Evolutionary conservation across 2,329 filamentous ascomycete species (phyloP), one percentile per base, ranked within the genome.

Genomic region (Xylaria sp.): DNA sequence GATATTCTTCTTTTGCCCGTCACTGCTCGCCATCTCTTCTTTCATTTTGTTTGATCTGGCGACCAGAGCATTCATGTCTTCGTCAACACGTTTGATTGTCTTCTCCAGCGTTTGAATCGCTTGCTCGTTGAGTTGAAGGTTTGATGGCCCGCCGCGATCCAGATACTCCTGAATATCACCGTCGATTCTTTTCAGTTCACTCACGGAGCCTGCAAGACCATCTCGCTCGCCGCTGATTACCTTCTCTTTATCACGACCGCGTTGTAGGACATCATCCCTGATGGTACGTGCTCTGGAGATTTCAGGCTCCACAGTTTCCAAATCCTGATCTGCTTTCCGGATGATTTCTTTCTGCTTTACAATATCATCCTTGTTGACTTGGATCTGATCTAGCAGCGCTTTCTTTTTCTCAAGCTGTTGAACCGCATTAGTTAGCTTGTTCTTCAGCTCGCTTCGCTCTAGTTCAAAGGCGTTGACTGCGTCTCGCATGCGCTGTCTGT

Each of bases 1-100:
- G 67, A 99, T 96, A 64, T 90, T 92, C 68, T 90, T 88, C 76
- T 92, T 93, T 58, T 87, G 92, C 60, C 87, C 85, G 64, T 92
- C 89, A 59, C 90, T 89, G 69, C 92, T 91, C 67, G 86, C 85
- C 55, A 92, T 82, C 55, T 91, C 87, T 53, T 89, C 83, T 65
- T 89, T 88, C 54, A 96, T 81, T 66, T 87, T 86, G 74, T 95
- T 94, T 62, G 90, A 85, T 58, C 88, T 83, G 23, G 82, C 79
- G 2, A 86, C 88, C 55, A 94, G 77, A 51, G 85, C 78, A 10
- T 76, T 76, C 69, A 90, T 85, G 64, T 94, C 89, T 16, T 77
- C 78, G 68, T 95, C 89, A 11, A 88, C 78, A 16, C 78, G 78
- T 46, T 79, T 74, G 57, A 94, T 87, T 23, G 86, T 81, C 63